phyloP scores from a whole-genome alignment of 495 filamentous ascomycete genomes.

The Trichoderma erinaceum region DNA sequence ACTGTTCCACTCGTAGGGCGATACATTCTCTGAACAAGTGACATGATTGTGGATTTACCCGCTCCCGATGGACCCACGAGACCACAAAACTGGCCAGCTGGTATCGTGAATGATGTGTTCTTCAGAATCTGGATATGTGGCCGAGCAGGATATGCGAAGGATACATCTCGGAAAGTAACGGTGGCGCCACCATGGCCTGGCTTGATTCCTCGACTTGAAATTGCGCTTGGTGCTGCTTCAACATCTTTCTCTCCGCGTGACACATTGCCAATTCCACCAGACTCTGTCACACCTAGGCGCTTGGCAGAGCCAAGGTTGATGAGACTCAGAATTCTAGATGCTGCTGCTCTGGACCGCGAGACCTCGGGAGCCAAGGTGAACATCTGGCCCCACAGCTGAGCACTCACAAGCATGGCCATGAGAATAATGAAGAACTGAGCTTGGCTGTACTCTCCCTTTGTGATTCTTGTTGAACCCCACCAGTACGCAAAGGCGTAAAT shows the following conservation, averaged over 20 bases:
- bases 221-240: constrained; percentile 24
- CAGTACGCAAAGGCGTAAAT: constrained; percentile 63
- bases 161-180: constrained; percentile 48
- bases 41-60: constrained; percentile 58
- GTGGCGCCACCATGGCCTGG: constrained; percentile 28
- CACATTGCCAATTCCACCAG: background rate
- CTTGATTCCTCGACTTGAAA: background rate
- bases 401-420: constrained; percentile 54
- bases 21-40: constrained; percentile 56
- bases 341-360: constrained; percentile 47
- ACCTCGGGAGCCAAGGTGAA: constrained; percentile 59
- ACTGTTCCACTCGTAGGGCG: constrained; percentile 20
- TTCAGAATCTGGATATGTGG: constrained; percentile 48
- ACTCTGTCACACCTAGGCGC: constrained; percentile 17
- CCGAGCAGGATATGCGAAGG: constrained; percentile 56
- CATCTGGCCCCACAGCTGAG: constrained; percentile 60
- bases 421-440: constrained; percentile 63
- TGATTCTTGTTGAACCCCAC: constrained; percentile 56
- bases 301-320: constrained; percentile 39
- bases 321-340: constrained; percentile 41
- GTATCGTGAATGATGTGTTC: constrained; percentile 47
- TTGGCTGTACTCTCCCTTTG: constrained; percentile 48
- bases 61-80: constrained; percentile 56
- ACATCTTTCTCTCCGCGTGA: constrained; percentile 19
- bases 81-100: constrained; percentile 52